These are phyloP conservation scores for Geopyxis carbonaria DNA, from an alignment of 495 filamentous ascomycete genomes.

Conservation along the genomic window DNA sequence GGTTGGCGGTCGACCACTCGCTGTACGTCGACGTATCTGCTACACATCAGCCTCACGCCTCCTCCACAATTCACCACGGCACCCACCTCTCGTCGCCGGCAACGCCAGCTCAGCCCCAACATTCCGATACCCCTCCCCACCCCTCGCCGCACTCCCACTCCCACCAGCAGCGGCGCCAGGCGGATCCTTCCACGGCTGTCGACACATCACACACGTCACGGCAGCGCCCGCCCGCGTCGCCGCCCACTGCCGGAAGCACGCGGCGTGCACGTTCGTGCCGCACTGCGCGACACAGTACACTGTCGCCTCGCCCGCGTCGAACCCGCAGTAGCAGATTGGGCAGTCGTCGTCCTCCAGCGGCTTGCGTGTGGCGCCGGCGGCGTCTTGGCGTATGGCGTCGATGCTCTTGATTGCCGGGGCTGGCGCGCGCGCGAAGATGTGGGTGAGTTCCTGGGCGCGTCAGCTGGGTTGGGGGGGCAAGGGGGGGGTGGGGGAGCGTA, in stretches of 20 bases:
- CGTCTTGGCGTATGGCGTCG: too few relatives aligned
- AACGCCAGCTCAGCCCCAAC: conserved; percentile 39
- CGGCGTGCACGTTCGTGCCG: conserved; percentile 49
- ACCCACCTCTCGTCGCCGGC: too few relatives aligned
- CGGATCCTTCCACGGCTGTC: conserved; percentile 38
- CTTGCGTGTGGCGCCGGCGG: conserved; percentile 23
- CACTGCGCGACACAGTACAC: conserved; percentile 47
- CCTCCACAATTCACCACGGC: too few relatives aligned
- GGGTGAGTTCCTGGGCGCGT: conserved; percentile 40
- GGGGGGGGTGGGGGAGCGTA: conserved; percentile 25
- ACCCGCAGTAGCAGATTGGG: conserved; percentile 51
- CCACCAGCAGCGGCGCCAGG: conserved; percentile 1
- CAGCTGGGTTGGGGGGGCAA: too few relatives aligned
- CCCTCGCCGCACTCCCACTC: conserved; percentile 25
- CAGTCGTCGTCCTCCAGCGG: conserved; percentile 42
- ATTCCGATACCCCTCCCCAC: conserved; percentile 42
- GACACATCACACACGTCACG: conserved; percentile 42
- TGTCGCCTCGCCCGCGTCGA: conserved; percentile 38
- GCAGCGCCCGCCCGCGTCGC: conserved; percentile 26
- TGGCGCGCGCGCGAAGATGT: conserved; percentile 33
- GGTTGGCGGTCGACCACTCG: too few relatives aligned
- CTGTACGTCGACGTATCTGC: too few relatives aligned
- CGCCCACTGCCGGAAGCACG: conserved; percentile 47
- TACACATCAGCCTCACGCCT: too few relatives aligned
- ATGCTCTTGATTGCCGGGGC: conserved; percentile 18